phyloP scores from a whole-genome alignment of 140 eudicot species.

The Oenanthe javanica region DNA sequence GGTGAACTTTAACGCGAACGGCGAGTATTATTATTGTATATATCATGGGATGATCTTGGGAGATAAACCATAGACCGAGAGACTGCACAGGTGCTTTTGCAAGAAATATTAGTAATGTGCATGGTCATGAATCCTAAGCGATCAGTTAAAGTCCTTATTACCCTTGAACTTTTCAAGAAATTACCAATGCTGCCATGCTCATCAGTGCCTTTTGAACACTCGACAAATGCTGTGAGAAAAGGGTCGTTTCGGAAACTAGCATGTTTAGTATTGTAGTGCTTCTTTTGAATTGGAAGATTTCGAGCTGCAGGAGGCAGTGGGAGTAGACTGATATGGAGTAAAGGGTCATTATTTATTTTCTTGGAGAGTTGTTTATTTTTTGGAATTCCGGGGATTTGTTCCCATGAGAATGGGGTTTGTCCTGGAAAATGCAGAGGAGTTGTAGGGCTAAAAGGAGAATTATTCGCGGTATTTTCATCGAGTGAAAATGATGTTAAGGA shows the following conservation, averaged over 20 bases:
- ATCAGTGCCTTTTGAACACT: conserved; percentile 52
- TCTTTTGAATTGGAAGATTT: conserved; percentile 11
- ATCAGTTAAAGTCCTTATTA: conserved; percentile 25
- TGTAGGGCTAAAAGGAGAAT: conserved; percentile 23
- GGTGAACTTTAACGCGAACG: background rate
- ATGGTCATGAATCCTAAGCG: conserved; percentile 42
- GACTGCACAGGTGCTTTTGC: conserved; percentile 49
- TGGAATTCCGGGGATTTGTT: conserved; percentile 72
- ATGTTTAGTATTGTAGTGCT: conserved; percentile 6
- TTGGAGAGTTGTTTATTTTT: conserved; percentile 22
- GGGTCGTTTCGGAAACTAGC: conserved; percentile 47
- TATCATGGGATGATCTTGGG: conserved; percentile 27
- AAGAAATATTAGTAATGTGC: conserved; percentile 34
- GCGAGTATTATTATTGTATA: background rate
- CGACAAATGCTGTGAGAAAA: conserved; percentile 56
- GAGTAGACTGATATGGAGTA: conserved; percentile 30
- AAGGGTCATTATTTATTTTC: conserved; percentile 12
- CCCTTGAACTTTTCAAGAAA: conserved; percentile 18
- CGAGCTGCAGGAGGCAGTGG: conserved; percentile 57
- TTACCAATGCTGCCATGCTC: conserved; percentile 3
- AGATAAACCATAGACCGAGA: conserved; percentile 51
- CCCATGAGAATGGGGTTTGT: conserved; percentile 72
- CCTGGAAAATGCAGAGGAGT: conserved; percentile 33
- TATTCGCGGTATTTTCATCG: conserved; percentile 3
- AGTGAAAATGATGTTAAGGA: conserved; percentile 21